Conservation (phyloP, 1,284 basidiomycete species). For the Earliella scabrosa region DNA sequence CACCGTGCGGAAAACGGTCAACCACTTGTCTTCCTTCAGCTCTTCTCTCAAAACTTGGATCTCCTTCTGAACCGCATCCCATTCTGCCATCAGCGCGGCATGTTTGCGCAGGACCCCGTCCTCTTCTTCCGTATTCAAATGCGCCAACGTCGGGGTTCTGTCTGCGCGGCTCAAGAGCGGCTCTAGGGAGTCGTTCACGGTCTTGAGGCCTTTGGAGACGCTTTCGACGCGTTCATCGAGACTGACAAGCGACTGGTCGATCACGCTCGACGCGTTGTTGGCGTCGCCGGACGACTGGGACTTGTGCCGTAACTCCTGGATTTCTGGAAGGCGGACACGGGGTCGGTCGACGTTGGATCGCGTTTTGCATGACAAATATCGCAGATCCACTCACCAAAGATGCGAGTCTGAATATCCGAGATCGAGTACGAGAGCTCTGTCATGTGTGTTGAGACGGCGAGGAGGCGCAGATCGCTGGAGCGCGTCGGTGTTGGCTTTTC, state of each 20-base stretch:
- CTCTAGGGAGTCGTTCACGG: conserved; percentile 64
- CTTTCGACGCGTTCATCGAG: conserved; percentile 82
- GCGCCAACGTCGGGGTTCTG: conserved; percentile 49
- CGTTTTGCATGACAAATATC: neutral
- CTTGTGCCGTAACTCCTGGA: conserved; percentile 84
- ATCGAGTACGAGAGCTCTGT: conserved; percentile 83
- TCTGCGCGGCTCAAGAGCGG: conserved; percentile 53
- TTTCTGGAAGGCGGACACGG: conserved; percentile 52
- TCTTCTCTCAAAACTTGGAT: conserved; percentile 86
- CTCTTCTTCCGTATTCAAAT: conserved; percentile 48
- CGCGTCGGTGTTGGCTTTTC: neutral
- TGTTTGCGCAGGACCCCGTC: conserved; percentile 72
- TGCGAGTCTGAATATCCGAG: conserved; percentile 85
- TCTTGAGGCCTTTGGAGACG: conserved; percentile 70
- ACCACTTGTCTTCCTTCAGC: conserved; percentile 94
- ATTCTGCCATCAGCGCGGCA: conserved; percentile 68
- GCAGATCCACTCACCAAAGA: conserved; percentile 65
- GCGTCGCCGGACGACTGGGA: conserved; percentile 67
- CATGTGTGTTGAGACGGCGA: conserved; percentile 81
- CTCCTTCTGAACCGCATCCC: conserved; percentile 82
- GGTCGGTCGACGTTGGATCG: neutral
- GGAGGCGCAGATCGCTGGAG: conserved; percentile 66
- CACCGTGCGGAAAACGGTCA: conserved; percentile 92
- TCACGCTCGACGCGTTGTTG: conserved; percentile 62
- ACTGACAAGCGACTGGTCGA: conserved; percentile 80